Base-by-base conservation (phyloP, 768 basidiomycete species). In the Rhodotorula diobovata region DNA sequence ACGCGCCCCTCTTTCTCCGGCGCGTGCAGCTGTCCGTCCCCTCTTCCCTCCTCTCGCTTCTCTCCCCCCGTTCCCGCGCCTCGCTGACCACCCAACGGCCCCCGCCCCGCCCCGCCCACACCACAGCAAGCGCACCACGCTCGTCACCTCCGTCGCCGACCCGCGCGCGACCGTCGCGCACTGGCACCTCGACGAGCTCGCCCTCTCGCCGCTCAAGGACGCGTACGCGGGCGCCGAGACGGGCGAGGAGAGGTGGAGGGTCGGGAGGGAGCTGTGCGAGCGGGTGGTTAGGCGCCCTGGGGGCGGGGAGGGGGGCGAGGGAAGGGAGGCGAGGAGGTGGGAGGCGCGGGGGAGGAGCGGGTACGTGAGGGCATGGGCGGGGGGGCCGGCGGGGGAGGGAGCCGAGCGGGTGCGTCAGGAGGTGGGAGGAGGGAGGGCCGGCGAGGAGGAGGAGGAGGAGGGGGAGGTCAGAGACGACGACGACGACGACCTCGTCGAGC, bases 111-210 rank as follows among this genome's bases (percentile, higher is more conserved):
- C n/a, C 9, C 50, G 48, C 50, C 11, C 23, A 7, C 61, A 2
- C 16, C 28, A 10, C 71, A 91, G 88, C 63, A 83, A 81, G 45
- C 86, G 87, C 56, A 84, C 85, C 1, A 88, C 91, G 75, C 86
- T 85, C 0, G 87, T 94, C 51, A 85, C 90, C 54, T 89, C 90
- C 76, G 89, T 87, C 77, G 78, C 79, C 5, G 80, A 80, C 55
- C 80, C 80, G 8, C 89, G 94, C 77, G 91, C 90, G 0, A 89
- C 91, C 2, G 94, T 98, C 46, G 95, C 96, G 23, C 97, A 89
- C 81, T 82, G 98, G 28, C 86, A 90, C 66, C 85, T 98, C 68
- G 89, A 89, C 77, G 79, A 82, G 14, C 92, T 90, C 0, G 78
- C 80, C 8, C 81, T 97, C 41, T 84, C 85, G 69, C 50, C n/a